These are phyloP conservation scores for Trichoderma polysporum DNA, from an alignment of 2,329 filamentous ascomycete species.

Conservation along the genomic window DNA sequence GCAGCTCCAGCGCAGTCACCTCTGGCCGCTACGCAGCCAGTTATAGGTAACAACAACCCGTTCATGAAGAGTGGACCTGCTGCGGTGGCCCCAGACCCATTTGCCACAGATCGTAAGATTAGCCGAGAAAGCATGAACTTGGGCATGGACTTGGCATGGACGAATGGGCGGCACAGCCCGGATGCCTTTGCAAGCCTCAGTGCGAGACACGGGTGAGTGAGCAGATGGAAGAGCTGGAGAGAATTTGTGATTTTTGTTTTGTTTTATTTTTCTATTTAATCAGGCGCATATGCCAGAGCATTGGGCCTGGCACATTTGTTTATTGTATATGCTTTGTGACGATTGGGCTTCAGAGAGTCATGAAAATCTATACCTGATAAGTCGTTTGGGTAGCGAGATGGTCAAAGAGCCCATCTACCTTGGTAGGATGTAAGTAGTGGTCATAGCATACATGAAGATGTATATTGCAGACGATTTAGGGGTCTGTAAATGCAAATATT, in stretches of 20 bases:
- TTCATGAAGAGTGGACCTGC: conserved; percentile 45
- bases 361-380: conserved; percentile 13
- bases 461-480: background rate
- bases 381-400: conserved; percentile 20
- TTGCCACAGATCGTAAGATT: conserved; percentile 31
- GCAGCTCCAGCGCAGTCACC: conserved; percentile 28
- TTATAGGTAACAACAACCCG: conserved; percentile 56
- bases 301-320: conserved; percentile 15
- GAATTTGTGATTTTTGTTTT: background rate
- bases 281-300: conserved; percentile 18
- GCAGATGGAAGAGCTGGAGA: background rate
- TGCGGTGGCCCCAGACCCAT: conserved; percentile 44
- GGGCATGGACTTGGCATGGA: conserved; percentile 63
- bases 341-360: conserved; percentile 6
- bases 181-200: conserved; percentile 78
- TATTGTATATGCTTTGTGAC: conserved; percentile 14
- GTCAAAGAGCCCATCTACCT: conserved; percentile 6
- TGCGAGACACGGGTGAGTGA: conserved; percentile 51
- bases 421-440: conserved; percentile 14
- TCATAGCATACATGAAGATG: conserved; percentile 16
- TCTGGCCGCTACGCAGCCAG: conserved; percentile 35
- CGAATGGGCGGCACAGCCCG: conserved; percentile 71
- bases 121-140: conserved; percentile 72
- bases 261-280: conserved; percentile 2
- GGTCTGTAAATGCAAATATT: background rate